Percentiles rank a stretch among this genome's conserved stretches.
Evolutionary conservation across 768 basidiomycete genomes (phyloP).

Genomic region (Hericium erinaceus): DNA sequence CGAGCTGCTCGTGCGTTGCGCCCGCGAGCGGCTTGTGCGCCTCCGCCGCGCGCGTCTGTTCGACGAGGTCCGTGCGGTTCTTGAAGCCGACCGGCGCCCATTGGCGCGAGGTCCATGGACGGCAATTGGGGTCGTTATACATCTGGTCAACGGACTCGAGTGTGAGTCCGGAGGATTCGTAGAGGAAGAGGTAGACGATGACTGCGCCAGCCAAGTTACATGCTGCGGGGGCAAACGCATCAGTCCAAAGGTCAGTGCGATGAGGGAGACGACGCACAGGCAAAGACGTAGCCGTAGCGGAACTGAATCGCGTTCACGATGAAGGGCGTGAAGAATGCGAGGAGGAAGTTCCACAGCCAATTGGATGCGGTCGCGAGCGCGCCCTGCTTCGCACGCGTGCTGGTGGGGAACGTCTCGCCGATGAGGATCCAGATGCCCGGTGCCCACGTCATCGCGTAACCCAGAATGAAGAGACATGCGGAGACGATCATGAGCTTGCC

Average conservation of each 20-base stretch:
- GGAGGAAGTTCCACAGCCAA: constrained; percentile 63
- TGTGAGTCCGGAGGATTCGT: constrained; percentile 59
- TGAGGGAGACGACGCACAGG: constrained; percentile 28
- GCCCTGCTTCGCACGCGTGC: constrained; percentile 64
- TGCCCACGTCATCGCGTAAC: constrained; percentile 64
- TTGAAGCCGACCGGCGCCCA: constrained; percentile 55
- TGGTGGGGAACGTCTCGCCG: constrained; percentile 68
- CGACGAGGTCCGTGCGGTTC: constrained; percentile 20
- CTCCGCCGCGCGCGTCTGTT: constrained; percentile 34
- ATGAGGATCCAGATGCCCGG: constrained; percentile 73
- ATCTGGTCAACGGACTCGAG: constrained; percentile 60
- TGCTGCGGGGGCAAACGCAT: constrained; percentile 19
- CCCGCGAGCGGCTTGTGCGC: constrained; percentile 24
- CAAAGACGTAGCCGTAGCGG: constrained; percentile 65
- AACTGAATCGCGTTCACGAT: constrained; percentile 48
- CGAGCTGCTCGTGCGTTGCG: constrained; percentile 1
- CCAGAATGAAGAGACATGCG: constrained; percentile 63
- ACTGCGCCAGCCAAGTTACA: constrained; percentile 52
- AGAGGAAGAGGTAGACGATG: constrained; percentile 66
- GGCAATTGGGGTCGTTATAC: constrained; percentile 56
- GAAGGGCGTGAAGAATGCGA: constrained; percentile 76
- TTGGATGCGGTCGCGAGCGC: constrained; percentile 56
- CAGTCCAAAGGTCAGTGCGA: neutral
- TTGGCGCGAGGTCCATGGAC: constrained; percentile 52
- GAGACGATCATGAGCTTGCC: constrained; percentile 45